phyloP scores from a whole-genome alignment of 73 alveolate species.

The Uronychia binucleata region DNA sequence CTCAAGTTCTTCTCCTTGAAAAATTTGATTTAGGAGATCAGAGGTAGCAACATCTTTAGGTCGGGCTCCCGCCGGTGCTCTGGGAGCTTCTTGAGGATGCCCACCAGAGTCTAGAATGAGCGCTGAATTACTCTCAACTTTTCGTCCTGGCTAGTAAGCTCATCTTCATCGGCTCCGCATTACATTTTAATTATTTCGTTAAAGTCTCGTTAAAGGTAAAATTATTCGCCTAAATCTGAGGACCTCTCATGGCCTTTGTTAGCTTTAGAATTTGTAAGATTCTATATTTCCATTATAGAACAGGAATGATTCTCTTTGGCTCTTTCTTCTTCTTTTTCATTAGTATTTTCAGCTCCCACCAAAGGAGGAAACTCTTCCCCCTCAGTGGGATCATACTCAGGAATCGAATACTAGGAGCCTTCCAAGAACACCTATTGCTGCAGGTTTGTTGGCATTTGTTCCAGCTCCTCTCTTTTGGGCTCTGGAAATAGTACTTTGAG shows the following conservation, averaged over 20 bases:
- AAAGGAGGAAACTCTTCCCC: not conserved
- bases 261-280: not conserved
- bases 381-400: not conserved
- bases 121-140: not conserved
- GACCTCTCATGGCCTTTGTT: not conserved
- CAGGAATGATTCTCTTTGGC: not conserved
- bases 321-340: too few species aligned
- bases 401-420: not conserved
- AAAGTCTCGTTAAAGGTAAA: not conserved
- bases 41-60: not conserved
- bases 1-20: slow-evolving; percentile 23
- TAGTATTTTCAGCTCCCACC: not conserved
- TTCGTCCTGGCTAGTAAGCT: not conserved
- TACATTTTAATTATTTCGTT: not conserved
- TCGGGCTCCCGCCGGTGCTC: not conserved
- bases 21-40: slow-evolving; percentile 5
- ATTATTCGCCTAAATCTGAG: too few species aligned
- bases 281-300: too few species aligned
- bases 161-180: not conserved
- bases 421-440: too few species aligned
- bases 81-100: not conserved
- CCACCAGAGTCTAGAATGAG: not conserved
- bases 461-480: not conserved
- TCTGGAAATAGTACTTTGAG: not conserved
- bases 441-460: not conserved